Base-by-base conservation (phyloP, 148 eudicot genomes). In the Vaccinium darrowii region DNA sequence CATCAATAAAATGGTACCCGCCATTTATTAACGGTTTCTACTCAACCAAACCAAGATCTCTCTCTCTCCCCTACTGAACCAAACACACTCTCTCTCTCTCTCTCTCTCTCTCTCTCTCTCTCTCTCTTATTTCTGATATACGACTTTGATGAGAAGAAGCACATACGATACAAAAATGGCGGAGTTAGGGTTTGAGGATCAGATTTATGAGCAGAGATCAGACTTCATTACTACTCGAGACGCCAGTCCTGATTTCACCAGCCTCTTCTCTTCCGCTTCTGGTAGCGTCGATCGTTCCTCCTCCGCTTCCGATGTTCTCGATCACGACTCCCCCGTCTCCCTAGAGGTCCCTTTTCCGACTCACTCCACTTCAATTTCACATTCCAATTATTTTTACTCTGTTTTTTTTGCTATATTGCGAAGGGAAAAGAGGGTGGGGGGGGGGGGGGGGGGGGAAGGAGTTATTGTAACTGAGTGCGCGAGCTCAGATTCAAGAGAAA, bases 241-340 rank as follows among this genome's bases (percentile, higher is more conserved):
- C 84, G 8, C 82, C 0, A 94, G 97, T 87, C 94, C 98, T 51
- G 92, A 96, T 85, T 84, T 87, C 81, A 83, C 92, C 2, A 89
- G 91, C 73, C 88, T 96, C 83, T 92, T 92, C 83, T 96, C 98
- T 10, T 94, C 96, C 69, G 93, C 93, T 52, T 92, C 98, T 19
- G 94, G 86, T 15, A 90, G 93, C 56, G 95, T 89, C 9, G 94
- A 91, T 62, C 93, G 94, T 51, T 92, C 93, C 87, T 92, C 97
- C 56, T 92, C 88, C 84, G 89, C 97, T 10, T 91, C 95, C 10
- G 93, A 93, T 77, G 84, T 83, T 18, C 90, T 67, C 78, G 95
- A 91, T 86, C 94, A 89, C 57, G 92, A 91, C 57, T 93, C 90
- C 79, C 74, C 88, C 82, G 82, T 83, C 83, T 86, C 92, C n/a